phyloP scores from a whole-genome alignment of 345 rosid genomes.

The Carallia brachiata region DNA sequence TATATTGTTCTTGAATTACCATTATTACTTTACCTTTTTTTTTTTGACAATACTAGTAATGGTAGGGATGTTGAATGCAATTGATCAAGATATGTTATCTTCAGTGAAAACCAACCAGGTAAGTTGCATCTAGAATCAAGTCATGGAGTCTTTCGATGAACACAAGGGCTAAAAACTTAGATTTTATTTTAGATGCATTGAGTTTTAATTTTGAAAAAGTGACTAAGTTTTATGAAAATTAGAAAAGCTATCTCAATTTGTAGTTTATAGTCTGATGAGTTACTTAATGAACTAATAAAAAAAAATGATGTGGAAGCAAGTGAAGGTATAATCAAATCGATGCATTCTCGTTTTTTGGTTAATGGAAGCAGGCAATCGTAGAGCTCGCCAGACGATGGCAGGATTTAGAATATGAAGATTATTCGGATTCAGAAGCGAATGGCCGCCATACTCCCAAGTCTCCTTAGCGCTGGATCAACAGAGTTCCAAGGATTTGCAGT shows the following conservation, averaged over 20 bases:
- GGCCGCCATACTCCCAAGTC: slow-evolving; percentile 3
- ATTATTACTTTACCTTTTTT: neutral
- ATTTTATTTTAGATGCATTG: no score
- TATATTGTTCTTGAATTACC: neutral
- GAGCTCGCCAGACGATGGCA: neutral
- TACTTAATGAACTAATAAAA: no score
- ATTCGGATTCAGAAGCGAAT: slow-evolving; percentile 13
- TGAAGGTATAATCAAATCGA: neutral
- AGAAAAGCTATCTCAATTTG: no score
- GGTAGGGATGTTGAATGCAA: neutral
- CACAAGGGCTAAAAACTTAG: neutral
- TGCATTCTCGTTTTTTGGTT: neutral
- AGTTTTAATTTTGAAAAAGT: no score
- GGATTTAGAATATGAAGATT: slow-evolving; percentile 9
- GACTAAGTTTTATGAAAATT: no score
- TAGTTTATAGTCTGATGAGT: no score
- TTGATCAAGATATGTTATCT: neutral
- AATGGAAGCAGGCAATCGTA: slow-evolving; percentile 7
- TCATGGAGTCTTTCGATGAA: neutral
- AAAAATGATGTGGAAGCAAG: no score
- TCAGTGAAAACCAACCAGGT: neutral
- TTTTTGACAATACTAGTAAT: neutral
- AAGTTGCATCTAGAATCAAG: neutral
- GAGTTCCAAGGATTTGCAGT: no score
- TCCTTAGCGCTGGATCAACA: neutral